phyloP scores from a whole-genome alignment of 305 asterid species.

The Withania somnifera region DNA sequence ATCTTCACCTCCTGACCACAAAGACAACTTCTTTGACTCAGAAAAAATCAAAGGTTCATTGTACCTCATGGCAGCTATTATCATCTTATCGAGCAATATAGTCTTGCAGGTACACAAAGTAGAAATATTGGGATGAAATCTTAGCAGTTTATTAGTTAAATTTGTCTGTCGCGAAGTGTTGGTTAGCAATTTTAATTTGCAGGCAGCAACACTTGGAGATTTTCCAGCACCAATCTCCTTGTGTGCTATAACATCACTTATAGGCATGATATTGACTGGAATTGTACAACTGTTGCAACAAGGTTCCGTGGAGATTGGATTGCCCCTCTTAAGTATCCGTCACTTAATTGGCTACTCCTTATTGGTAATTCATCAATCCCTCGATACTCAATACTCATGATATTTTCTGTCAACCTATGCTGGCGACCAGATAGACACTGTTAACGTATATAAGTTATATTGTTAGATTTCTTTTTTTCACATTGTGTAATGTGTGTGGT shows the following conservation, averaged over 20 bases:
- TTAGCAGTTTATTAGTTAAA: background rate
- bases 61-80: conserved; percentile 60
- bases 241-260: conserved; percentile 53
- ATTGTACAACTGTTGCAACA: conserved; percentile 31
- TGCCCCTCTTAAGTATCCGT: conserved; percentile 36
- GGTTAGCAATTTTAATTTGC: conserved; percentile 4
- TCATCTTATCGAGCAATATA: conserved; percentile 55
- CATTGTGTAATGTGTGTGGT: background rate
- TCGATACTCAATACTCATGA: background rate
- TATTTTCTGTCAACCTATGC: too few species aligned
- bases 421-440: background rate
- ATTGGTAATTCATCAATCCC: conserved; percentile 28
- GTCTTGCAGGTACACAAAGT: conserved; percentile 46
- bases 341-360: conserved; percentile 42
- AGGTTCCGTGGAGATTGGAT: conserved; percentile 30
- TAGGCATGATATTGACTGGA: conserved; percentile 49
- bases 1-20: conserved; percentile 10
- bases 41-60: conserved; percentile 45
- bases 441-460: background rate
- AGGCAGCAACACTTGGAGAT: conserved; percentile 61
- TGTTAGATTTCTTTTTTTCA: background rate
- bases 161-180: background rate
- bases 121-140: background rate
- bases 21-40: conserved; percentile 15
- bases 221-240: conserved; percentile 71